These are phyloP conservation scores for Acer yangbiense DNA, from an alignment of 345 rosid species.

Conservation along the genomic window DNA sequence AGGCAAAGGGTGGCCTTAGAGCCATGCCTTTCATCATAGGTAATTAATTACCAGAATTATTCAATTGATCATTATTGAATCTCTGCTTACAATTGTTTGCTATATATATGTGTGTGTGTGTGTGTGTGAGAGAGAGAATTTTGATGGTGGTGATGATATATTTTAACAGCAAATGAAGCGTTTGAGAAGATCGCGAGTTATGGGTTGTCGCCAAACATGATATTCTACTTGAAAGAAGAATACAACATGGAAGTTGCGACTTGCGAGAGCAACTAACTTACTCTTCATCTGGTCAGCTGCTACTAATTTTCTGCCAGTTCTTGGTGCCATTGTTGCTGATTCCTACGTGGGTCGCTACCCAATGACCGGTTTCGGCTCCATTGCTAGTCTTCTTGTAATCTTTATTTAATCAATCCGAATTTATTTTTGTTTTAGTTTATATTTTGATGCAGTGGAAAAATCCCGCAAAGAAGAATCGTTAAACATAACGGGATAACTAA, in stretches of 20 bases:
- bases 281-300: slow-evolving; percentile 28
- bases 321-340: slow-evolving; percentile 39
- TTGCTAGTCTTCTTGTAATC: slow-evolving; percentile 28
- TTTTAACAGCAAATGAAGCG: slow-evolving; percentile 57
- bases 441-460: too few relatives aligned
- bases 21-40: slow-evolving; percentile 17
- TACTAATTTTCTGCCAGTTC: slow-evolving; percentile 22
- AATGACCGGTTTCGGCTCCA: slow-evolving; percentile 19
- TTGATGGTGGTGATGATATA: too few relatives aligned
- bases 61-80: too few relatives aligned
- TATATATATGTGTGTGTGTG: too few relatives aligned
- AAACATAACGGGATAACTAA: too few relatives aligned
- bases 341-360: slow-evolving; percentile 24
- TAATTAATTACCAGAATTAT: neutral
- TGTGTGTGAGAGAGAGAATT: too few relatives aligned
- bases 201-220: slow-evolving; percentile 49
- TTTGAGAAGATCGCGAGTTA: slow-evolving; percentile 57
- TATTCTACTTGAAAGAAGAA: slow-evolving; percentile 30
- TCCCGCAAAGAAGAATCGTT: too few relatives aligned
- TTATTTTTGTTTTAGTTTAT: too few relatives aligned
- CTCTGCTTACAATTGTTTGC: too few relatives aligned
- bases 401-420: too few relatives aligned
- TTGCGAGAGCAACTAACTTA: slow-evolving; percentile 16
- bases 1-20: neutral
- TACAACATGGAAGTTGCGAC: slow-evolving; percentile 20